These are phyloP conservation scores for Cryphonectria japonica DNA, from an alignment of 2,329 filamentous ascomycete species.

Conservation along the genomic window DNA sequence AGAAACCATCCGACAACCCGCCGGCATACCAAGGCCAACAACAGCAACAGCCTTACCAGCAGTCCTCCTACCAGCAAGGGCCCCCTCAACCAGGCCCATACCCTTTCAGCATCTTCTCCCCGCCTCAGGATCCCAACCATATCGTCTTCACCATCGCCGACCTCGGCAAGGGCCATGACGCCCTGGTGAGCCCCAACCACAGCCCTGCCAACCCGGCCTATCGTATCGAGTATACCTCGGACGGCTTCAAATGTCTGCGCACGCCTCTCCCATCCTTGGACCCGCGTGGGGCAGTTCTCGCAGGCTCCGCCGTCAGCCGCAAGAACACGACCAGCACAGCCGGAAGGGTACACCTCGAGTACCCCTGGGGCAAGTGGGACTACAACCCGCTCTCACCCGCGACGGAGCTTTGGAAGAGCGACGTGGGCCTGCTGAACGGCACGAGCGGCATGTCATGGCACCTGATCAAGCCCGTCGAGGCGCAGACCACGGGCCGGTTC, in stretches of 20 bases:
- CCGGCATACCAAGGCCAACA: slow-evolving; percentile 1
- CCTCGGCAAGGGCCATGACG: slow-evolving; percentile 15
- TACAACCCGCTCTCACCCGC: slow-evolving; percentile 12
- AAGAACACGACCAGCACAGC: slow-evolving; percentile 2
- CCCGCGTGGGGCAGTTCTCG: not conserved
- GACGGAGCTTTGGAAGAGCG: slow-evolving; percentile 12
- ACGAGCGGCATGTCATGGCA: slow-evolving; percentile 4
- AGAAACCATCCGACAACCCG: not conserved
- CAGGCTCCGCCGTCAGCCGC: not conserved
- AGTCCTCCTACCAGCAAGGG: not conserved
- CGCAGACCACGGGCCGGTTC: slow-evolving; percentile 11
- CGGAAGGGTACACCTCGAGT: slow-evolving; percentile 6
- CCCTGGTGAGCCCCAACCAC: slow-evolving; percentile 10
- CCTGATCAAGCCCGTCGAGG: slow-evolving; percentile 5
- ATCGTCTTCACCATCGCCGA: slow-evolving; percentile 12
- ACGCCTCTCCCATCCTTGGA: not conserved
- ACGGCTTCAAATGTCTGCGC: slow-evolving; percentile 12
- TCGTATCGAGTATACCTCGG: slow-evolving; percentile 7
- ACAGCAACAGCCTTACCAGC: not conserved
- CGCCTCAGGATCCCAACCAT: not conserved
- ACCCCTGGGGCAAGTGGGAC: slow-evolving; percentile 15
- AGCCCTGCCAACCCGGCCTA: slow-evolving; percentile 4
- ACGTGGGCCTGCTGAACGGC: slow-evolving; percentile 2
- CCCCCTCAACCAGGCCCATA: not conserved
- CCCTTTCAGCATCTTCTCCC: slow-evolving; percentile 9